Evolutionary conservation across 2,329 filamentous ascomycete genomes (phyloP).

Genomic region (Sarocladium strictum): DNA sequence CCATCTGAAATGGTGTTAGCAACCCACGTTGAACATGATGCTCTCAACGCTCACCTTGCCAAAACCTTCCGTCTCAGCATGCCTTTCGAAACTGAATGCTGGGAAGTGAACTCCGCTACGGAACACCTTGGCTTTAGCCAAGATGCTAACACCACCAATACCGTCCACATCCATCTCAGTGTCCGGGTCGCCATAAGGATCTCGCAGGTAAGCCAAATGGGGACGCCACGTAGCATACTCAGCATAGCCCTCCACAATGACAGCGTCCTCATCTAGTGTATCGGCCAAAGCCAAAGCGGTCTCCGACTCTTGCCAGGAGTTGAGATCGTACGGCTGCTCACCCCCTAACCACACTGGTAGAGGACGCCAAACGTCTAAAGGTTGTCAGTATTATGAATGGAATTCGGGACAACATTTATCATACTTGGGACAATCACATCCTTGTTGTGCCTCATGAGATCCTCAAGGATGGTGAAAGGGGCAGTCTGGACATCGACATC

Average conservation of each 20-base stretch:
- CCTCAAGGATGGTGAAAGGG: constrained; percentile 92
- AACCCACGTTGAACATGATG: constrained; percentile 1
- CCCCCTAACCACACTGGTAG: constrained; percentile 97
- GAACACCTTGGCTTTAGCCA: constrained; percentile 95
- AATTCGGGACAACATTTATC: no score
- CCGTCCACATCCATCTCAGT: constrained; percentile 99
- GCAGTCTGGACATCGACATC: constrained; percentile 98
- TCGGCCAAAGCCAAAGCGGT: constrained; percentile 90
- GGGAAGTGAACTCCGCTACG: constrained; percentile 94
- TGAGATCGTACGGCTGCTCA: constrained; percentile 96
- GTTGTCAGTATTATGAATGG: constrained; percentile 20
- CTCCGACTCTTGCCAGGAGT: constrained; percentile 99
- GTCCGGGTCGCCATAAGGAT: constrained; percentile 94
- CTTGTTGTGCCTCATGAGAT: constrained; percentile 98
- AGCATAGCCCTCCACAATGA: constrained; percentile 97
- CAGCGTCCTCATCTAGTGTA: constrained; percentile 92
- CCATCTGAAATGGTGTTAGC: constrained; percentile 61
- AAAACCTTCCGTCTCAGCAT: constrained; percentile 96
- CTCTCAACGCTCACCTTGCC: constrained; percentile 67
- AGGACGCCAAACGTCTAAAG: constrained; percentile 92
- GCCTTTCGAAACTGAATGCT: constrained; percentile 97
- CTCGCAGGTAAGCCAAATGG: constrained; percentile 91
- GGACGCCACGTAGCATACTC: constrained; percentile 98
- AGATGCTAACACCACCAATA: constrained; percentile 92
- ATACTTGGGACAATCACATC: constrained; percentile 97